A percentile compares a stretch with the other conserved stretches of the same genome.
These are phyloP conservation scores for Pulveroboletus sp. DNA, from an alignment of 768 basidiomycete species.

Conservation along the genomic window DNA sequence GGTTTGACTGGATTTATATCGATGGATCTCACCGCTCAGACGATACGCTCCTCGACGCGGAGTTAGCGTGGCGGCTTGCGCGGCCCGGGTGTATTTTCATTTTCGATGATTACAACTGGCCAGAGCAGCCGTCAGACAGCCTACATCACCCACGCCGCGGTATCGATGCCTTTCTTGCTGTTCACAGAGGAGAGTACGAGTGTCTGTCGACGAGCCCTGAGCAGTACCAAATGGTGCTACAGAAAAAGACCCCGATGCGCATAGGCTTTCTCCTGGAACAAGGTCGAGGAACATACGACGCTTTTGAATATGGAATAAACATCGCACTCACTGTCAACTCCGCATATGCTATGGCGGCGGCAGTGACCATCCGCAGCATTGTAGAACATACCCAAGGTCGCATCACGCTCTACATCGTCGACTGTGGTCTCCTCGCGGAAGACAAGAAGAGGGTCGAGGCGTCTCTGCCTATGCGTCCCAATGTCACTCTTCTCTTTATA, in stretches of 20 bases:
- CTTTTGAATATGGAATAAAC: conserved; percentile 47
- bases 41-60: conserved; percentile 60
- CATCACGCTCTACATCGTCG: conserved; percentile 49
- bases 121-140: conserved; percentile 44
- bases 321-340: conserved; percentile 44
- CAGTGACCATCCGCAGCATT: conserved; percentile 45
- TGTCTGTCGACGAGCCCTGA: conserved; percentile 33
- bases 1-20: conserved; percentile 60
- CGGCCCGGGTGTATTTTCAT: conserved; percentile 49
- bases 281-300: conserved; percentile 6
- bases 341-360: conserved; percentile 45
- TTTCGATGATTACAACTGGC: conserved; percentile 60
- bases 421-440: conserved; percentile 40
- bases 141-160: conserved; percentile 54
- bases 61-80: conserved; percentile 55
- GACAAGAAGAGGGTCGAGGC: conserved; percentile 33
- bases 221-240: conserved; percentile 52
- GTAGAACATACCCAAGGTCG: conserved; percentile 35
- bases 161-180: conserved; percentile 51
- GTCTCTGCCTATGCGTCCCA: conserved; percentile 24
- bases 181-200: conserved; percentile 50
- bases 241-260: conserved; percentile 49
- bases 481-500: conserved; percentile 45
- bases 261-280: conserved; percentile 43
- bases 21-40: conserved; percentile 60